phyloP scores from a whole-genome alignment of 2,329 filamentous ascomycete genomes.

The Colletotrichum lupini region DNA sequence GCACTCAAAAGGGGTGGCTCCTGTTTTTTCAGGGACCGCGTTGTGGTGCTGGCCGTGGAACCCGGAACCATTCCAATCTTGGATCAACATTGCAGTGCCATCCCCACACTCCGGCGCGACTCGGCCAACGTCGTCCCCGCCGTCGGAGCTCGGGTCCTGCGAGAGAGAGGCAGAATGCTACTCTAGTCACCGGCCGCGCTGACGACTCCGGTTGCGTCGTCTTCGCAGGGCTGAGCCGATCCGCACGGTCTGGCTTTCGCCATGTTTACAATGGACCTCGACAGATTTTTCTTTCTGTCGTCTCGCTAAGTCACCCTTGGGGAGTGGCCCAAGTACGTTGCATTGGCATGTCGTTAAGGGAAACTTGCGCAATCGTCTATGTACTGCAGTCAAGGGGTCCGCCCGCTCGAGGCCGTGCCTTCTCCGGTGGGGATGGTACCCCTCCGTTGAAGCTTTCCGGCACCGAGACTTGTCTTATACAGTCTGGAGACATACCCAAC shows the following conservation, averaged over 20 bases:
- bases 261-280: not conserved
- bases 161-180: not conserved
- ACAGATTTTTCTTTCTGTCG: not conserved
- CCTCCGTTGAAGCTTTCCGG: not conserved
- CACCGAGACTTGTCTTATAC: not conserved
- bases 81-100: not conserved
- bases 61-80: not conserved
- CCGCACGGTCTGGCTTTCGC: not conserved
- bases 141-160: conserved; percentile 20
- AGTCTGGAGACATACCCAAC: not conserved
- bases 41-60: not conserved
- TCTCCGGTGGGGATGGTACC: not conserved
- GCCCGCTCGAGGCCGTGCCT: conserved; percentile 5
- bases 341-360: not conserved
- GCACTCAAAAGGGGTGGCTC: not conserved
- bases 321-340: not conserved
- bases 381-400: conserved; percentile 3
- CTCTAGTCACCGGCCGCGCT: conserved; percentile 3
- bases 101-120: conserved; percentile 1
- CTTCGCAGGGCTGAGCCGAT: conserved; percentile 27
- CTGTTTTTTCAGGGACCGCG: not conserved
- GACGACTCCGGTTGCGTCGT: conserved; percentile 30
- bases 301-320: not conserved
- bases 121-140: conserved; percentile 4
- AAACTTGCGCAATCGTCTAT: not conserved